A percentile compares a stretch with the other conserved stretches of the same genome.
These are phyloP conservation scores for Candida odintsovae DNA, from an alignment of 805 yeast species.

Conservation along the genomic window DNA sequence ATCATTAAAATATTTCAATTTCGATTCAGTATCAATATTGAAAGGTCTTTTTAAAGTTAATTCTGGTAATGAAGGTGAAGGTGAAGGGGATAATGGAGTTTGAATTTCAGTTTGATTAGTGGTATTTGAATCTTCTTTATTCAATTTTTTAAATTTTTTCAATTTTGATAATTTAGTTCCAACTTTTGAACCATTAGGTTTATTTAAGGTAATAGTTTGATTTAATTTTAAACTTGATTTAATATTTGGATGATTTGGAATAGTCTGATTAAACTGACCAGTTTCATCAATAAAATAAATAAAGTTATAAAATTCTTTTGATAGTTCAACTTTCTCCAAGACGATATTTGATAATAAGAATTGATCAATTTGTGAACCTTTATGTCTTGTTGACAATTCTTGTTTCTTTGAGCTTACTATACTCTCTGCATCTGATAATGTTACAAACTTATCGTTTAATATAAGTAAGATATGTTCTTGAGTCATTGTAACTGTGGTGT, in stretches of 20 bases:
- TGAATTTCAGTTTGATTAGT: neutral
- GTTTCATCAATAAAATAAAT: conserved; percentile 20
- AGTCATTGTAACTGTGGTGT: neutral
- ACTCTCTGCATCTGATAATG: conserved; percentile 18
- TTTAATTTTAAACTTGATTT: conserved; percentile 14
- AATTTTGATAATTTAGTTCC: conserved; percentile 23
- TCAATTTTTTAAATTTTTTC: conserved; percentile 22
- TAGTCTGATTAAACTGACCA: conserved; percentile 15
- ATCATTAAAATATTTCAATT: conserved; percentile 18
- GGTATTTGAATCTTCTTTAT: conserved; percentile 6
- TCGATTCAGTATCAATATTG: conserved; percentile 11
- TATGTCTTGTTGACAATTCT: conserved; percentile 10
- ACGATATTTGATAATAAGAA: conserved; percentile 23
- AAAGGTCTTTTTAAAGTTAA: conserved; percentile 8
- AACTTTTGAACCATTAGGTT: conserved; percentile 7
- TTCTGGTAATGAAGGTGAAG: conserved; percentile 19
- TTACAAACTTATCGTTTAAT: conserved; percentile 21
- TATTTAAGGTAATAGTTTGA: conserved; percentile 7
- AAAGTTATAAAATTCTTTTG: conserved; percentile 18
- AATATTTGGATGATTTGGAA: conserved; percentile 22
- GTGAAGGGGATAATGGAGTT: conserved; percentile 1
- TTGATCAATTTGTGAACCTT: conserved; percentile 17
- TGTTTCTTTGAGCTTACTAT: conserved; percentile 14
- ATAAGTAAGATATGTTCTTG: conserved; percentile 13
- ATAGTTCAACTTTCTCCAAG: conserved; percentile 15